phyloP scores from a whole-genome alignment of 768 basidiomycete species.

The Cubamyces sp. region DNA sequence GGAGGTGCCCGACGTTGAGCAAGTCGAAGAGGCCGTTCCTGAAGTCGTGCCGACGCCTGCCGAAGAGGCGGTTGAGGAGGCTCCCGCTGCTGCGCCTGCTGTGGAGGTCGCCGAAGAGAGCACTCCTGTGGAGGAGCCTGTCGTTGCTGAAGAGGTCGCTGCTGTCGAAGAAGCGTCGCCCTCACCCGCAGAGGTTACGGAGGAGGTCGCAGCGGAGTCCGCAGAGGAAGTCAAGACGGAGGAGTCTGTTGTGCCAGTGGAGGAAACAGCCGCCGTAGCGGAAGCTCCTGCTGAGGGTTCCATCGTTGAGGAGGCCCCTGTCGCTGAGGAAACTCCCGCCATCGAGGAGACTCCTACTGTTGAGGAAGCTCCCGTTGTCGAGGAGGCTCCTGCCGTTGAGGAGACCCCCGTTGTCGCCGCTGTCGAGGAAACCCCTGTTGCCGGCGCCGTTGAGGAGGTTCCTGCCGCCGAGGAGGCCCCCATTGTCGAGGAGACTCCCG shows the following conservation, averaged over 20 bases:
- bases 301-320: background rate
- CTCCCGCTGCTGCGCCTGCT: background rate
- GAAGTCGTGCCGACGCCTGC: background rate
- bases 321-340: background rate
- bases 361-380: background rate
- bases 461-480: background rate
- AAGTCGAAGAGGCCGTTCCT: background rate
- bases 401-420: background rate
- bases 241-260: background rate
- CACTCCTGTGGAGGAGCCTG: slow-evolving; percentile 3
- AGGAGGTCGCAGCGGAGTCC: background rate
- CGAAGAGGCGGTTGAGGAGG: background rate
- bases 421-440: background rate
- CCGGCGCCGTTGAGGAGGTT: background rate
- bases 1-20: too few relatives aligned
- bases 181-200: background rate
- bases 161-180: background rate
- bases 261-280: background rate
- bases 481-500: slow-evolving; percentile 4
- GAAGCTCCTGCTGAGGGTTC: background rate
- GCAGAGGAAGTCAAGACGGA: background rate
- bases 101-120: background rate
- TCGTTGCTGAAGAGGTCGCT: background rate
- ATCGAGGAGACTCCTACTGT: background rate
- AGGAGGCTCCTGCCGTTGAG: background rate